Base-by-base conservation (phyloP, 257 asterid species). In the Cinchona pubescens region DNA sequence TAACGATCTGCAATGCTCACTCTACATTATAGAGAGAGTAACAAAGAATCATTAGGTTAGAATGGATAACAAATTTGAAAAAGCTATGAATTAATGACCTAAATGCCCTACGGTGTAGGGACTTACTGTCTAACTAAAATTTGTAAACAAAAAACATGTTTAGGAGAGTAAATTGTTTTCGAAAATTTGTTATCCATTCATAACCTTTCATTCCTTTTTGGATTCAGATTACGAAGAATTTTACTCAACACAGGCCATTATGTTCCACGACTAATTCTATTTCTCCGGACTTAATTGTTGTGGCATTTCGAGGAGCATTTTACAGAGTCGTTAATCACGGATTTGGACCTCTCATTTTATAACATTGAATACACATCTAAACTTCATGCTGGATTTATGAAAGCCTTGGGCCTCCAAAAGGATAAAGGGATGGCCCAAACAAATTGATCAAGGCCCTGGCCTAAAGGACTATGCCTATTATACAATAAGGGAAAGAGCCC, bases 291-390 rank as follows among this genome's bases (percentile, higher is more conserved):
- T 83, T 87, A 43, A 79, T 92, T 23, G 79, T 84, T 40, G 79
- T 92, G 0, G 88, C 95, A 64, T 90, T 92, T 51, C 77, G 95
- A 74, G 96, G 97, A 67, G 78, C 92, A 8, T 84, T 88, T 56
- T 69, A 79, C n/a, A n/a, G n/a, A 7, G 81, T 88, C 3, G 88
- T 90, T 93, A 95, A 82, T 84, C 4, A 83, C 90, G 0, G 91
- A 92, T 67, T 7, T 90, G 25, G 88, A 90, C 83, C 63, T 90
- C 14, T 92, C 97, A 0, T 90, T 96, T 96, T 87, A 85, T 70
- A 82, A 92, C 18, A 78, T 92, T 11, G 27, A 66, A 9, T 81
- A 76, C 16, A 56, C 87, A 5, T 95, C 93, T 7, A 87, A 80
- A 29, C 65, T 88, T 51, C 96, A 90, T 37, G 80, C 83, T 27